phyloP scores from a whole-genome alignment of 345 rosid genomes.

The Lepidium didymum region DNA sequence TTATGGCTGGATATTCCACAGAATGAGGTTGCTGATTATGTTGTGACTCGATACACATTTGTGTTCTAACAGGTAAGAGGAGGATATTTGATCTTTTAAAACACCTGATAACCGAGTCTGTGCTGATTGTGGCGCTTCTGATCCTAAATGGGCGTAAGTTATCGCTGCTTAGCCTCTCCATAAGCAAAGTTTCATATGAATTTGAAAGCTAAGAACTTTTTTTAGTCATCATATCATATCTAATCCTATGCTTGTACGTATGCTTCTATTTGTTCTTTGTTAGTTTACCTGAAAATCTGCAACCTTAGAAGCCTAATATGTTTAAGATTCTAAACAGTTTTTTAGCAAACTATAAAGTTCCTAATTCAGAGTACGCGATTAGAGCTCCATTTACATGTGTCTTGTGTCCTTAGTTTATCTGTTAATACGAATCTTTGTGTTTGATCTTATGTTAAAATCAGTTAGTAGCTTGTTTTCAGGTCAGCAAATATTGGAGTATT shows the following conservation, averaged over 20 bases:
- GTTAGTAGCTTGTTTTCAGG: conserved; percentile 37
- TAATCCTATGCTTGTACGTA: neutral
- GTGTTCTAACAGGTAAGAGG: conserved; percentile 19
- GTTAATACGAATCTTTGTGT: neutral
- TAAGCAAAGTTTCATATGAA: neutral
- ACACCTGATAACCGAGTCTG: conserved; percentile 52
- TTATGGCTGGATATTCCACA: neutral
- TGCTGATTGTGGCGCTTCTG: conserved; percentile 90
- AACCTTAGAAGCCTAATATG: neutral
- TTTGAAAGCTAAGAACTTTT: neutral
- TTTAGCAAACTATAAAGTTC: neutral
- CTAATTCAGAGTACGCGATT: neutral
- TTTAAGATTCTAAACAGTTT: neutral
- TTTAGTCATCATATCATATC: neutral
- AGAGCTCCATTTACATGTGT: neutral
- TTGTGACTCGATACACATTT: neutral
- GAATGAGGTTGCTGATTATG: neutral
- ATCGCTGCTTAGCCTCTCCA: neutral
- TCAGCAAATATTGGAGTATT: conserved; percentile 69
- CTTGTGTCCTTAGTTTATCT: neutral
- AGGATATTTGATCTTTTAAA: conserved; percentile 31
- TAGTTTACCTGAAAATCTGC: neutral
- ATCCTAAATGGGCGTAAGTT: conserved; percentile 98
- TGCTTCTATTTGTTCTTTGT: neutral
- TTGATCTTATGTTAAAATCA: neutral